Conservation (phyloP, 148 eudicot genomes). For the Chenopodium quinoa region DNA sequence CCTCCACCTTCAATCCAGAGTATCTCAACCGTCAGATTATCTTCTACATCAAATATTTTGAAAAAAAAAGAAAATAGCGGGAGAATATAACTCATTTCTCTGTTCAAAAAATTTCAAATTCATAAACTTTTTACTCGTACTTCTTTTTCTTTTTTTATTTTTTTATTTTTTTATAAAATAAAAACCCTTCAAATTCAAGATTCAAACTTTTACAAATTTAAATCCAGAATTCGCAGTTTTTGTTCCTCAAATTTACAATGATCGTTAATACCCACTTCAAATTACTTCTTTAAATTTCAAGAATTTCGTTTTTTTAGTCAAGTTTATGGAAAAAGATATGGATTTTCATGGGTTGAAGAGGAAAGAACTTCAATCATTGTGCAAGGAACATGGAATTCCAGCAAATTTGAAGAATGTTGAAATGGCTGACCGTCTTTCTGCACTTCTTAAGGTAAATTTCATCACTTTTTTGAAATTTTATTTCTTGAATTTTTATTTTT, state of each 20-base stretch:
- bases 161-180: too few relatives aligned
- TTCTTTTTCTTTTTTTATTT: too few relatives aligned
- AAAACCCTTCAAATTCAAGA: not conserved
- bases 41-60: not conserved
- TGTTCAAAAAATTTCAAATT: constrained; percentile 8
- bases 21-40: constrained; percentile 5
- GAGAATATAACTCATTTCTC: not conserved
- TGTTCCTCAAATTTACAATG: not conserved
- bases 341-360: constrained; percentile 58
- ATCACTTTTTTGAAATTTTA: not conserved
- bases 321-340: constrained; percentile 37
- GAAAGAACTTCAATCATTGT: constrained; percentile 53
- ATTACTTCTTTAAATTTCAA: not conserved
- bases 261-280: not conserved
- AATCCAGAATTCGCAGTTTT: not conserved
- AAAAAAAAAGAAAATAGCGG: not conserved
- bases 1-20: not conserved
- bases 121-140: not conserved
- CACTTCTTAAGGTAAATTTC: constrained; percentile 41
- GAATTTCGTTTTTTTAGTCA: not conserved
- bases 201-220: too few relatives aligned
- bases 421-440: constrained; percentile 54
- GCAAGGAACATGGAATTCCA: constrained; percentile 65
- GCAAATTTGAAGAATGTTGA: constrained; percentile 62
- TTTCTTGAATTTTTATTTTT: too few relatives aligned